Percentiles rank a stretch among this genome's conserved stretches.
Conservation (phyloP, 805 yeast species). For the Suhomyces sp. region DNA sequence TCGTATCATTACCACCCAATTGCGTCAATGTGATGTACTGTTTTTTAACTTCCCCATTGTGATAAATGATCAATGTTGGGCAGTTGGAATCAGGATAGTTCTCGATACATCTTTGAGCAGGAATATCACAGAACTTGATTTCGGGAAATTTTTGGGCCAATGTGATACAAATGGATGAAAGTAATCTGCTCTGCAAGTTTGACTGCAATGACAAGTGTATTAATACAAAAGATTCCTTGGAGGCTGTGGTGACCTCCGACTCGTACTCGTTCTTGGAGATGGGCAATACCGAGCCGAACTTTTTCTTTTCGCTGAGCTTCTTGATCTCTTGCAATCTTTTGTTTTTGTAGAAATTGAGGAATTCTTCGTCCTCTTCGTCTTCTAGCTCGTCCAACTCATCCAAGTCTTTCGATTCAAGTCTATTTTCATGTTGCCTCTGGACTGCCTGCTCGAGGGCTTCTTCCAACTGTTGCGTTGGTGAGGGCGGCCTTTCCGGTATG, state of each 20-base stretch:
- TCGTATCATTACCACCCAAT: conserved; percentile 81
- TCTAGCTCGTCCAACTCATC: conserved; percentile 86
- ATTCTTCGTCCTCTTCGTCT: conserved; percentile 92
- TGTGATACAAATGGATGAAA: conserved; percentile 53
- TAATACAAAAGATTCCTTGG: conserved; percentile 62
- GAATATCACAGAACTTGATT: conserved; percentile 86
- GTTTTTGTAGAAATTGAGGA: conserved; percentile 70
- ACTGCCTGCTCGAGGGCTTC: conserved; percentile 85
- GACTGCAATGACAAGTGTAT: conserved; percentile 73
- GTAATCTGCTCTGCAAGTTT: conserved; percentile 68
- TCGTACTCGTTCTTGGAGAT: conserved; percentile 87
- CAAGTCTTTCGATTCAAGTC: conserved; percentile 72
- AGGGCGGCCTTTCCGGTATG: conserved; percentile 87
- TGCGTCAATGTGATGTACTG: conserved; percentile 79
- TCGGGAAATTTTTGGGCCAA: conserved; percentile 72
- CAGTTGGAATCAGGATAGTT: conserved; percentile 86
- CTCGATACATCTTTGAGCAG: conserved; percentile 88
- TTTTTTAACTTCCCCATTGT: conserved; percentile 71
- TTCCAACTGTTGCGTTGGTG: conserved; percentile 83
- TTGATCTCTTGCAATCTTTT: conserved; percentile 76
- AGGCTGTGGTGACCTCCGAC: conserved; percentile 79
- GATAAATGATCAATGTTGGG: conserved; percentile 85
- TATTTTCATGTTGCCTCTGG: conserved; percentile 71
- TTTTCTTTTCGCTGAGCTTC: conserved; percentile 52
- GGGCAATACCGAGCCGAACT: conserved; percentile 74